Conservation (phyloP, 768 basidiomycete genomes). For the Amyloporia xantha region DNA sequence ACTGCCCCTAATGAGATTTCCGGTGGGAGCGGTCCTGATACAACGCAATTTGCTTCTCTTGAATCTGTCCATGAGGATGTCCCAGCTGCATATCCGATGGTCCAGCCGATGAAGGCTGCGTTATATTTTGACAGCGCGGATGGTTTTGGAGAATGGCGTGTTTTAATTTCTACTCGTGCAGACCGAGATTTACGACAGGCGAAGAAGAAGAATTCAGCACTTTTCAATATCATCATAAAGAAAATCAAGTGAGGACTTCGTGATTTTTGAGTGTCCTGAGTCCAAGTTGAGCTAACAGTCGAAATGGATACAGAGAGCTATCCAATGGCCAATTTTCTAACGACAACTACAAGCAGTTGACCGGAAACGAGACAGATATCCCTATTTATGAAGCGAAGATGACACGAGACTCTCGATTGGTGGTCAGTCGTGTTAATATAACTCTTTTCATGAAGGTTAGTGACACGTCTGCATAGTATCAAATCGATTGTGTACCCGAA, state of each 20-base stretch:
- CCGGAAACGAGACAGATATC: slow-evolving; percentile 35
- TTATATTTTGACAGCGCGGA: slow-evolving; percentile 49
- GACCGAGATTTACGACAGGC: slow-evolving; percentile 43
- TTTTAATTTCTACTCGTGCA: slow-evolving; percentile 48
- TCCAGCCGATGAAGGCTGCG: slow-evolving; percentile 51
- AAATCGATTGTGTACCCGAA: slow-evolving; percentile 18
- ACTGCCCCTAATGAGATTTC: too few species aligned
- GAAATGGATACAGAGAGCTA: slow-evolving; percentile 42
- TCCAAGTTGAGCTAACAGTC: not conserved
- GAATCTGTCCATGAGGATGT: too few species aligned
- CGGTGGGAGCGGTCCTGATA: too few species aligned
- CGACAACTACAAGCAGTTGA: slow-evolving; percentile 60
- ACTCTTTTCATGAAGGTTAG: not conserved
- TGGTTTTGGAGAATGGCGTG: slow-evolving; percentile 57
- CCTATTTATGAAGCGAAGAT: slow-evolving; percentile 69
- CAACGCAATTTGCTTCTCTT: too few species aligned
- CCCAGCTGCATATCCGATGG: slow-evolving; percentile 32
- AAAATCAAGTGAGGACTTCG: slow-evolving; percentile 49
- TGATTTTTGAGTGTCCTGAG: not conserved
- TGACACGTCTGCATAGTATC: slow-evolving; percentile 8
- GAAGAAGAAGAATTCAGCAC: slow-evolving; percentile 35
- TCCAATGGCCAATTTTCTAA: slow-evolving; percentile 64
- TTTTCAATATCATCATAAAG: slow-evolving; percentile 49
- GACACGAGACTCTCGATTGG: slow-evolving; percentile 28
- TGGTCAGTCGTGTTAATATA: slow-evolving; percentile 15